These are phyloP conservation scores for Eragrostis tef DNA, from an alignment of 202 grass and related monocot species.

Conservation along the genomic window DNA sequence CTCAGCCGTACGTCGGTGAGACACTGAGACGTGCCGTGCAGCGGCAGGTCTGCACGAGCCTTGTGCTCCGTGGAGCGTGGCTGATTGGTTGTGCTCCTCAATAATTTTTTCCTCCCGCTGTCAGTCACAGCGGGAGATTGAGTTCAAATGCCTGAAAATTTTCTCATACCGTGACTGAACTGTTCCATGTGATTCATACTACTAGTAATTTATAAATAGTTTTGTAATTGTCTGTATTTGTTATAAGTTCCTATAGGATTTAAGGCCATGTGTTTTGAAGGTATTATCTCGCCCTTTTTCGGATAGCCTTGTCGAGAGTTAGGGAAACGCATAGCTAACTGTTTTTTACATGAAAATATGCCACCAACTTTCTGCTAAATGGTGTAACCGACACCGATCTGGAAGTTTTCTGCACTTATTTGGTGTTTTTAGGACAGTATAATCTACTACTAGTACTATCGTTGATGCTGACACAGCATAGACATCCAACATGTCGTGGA, in stretches of 20 bases:
- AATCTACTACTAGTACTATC: background rate
- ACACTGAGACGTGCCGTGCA: too few relatives aligned
- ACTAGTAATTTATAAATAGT: background rate
- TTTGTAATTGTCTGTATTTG: background rate
- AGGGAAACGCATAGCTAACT: background rate
- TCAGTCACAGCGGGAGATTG: background rate
- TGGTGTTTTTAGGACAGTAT: background rate
- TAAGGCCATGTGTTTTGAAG: background rate
- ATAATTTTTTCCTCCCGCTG: too few relatives aligned
- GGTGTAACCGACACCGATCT: background rate
- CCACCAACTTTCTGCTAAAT: background rate
- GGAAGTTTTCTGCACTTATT: background rate
- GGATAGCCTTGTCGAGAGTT: background rate
- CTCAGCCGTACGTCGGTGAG: background rate
- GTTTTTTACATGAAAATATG: background rate
- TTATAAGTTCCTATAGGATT: background rate
- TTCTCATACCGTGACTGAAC: background rate
- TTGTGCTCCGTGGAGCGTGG: constrained; percentile 3
- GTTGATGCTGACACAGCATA: background rate
- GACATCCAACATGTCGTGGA: background rate
- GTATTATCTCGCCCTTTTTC: background rate
- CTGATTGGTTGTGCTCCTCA: background rate
- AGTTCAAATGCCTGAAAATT: too few relatives aligned
- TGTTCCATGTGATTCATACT: background rate
- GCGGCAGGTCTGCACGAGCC: background rate